Base-by-base conservation (phyloP, 2,329 filamentous ascomycete genomes). In the Tolypocladium nubicola region DNA sequence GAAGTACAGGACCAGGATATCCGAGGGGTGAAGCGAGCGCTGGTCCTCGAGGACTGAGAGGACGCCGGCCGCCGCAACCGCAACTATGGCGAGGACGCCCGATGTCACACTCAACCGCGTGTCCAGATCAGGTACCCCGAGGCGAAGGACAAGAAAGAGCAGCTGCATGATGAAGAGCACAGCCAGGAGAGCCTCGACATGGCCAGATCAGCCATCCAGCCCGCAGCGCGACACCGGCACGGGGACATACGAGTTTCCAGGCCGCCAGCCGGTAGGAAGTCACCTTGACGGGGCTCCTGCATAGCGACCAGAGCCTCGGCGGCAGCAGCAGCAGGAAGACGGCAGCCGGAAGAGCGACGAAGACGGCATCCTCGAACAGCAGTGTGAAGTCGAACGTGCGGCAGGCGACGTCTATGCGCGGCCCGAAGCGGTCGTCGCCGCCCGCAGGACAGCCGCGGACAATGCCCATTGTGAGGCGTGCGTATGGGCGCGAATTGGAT, bases 311-410 rank as follows among this genome's bases (percentile, higher is more conserved):
- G n/a, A 55, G 53, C 30, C 53, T 30, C 40, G 30, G 35, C 7
- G 40, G 53, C 30, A 55, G 26, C 21, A 55, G 26, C 37, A 55
- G 23, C 14, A 55, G 53, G 33, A 55, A 47, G 16, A 47, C 26
- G 30, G 30, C 53, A 45, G 53, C 53, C 16, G 53, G 53, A 16
- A 55, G 53, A 6, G 30, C 30, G 13, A 38, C 30, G 40, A 55
- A 55, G 40, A 55, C 23, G 53, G 39, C 53, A 16, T 55, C 53
- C 33, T 55, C 38, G 7, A 55, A 55, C 16, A 55, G 53, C 40
- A 55, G n/a, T 23, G 53, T 47, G 14, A 55, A 55, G 53, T 55
- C 53, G 53, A 55, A 47, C 3, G 40, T 19, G 40, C 53, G 53
- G 26, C 53, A 55, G 30, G 40, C 39, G 4, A 45, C 30, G 26